Evolutionary conservation across 108 stramenopile genomes (phyloP).

Genomic region (Cyclotella cryptica): DNA sequence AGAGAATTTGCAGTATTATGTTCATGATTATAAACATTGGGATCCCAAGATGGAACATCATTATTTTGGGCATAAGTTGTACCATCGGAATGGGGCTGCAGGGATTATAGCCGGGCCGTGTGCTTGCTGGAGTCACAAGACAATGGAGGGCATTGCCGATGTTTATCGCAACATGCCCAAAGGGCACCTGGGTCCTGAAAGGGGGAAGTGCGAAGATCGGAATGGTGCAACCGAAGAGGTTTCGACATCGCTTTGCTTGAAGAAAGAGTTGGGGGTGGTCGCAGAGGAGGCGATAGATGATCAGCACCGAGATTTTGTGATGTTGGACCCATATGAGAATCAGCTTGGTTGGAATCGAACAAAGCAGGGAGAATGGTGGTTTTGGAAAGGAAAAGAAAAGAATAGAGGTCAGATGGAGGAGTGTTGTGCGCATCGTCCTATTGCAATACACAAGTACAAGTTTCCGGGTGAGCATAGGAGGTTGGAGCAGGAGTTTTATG

Average conservation of each 20-base stretch:
- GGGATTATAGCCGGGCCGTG: conserved; percentile 26
- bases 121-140: conserved; percentile 46
- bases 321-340: conserved; percentile 28
- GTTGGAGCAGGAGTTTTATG: conserved; percentile 45
- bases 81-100: conserved; percentile 12
- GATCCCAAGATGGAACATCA: conserved; percentile 35
- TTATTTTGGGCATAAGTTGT: conserved; percentile 48
- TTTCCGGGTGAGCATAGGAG: neutral
- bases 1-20: conserved; percentile 40
- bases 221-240: conserved; percentile 40
- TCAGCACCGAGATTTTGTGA: conserved; percentile 23
- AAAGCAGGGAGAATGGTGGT: conserved; percentile 55
- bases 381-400: conserved; percentile 40
- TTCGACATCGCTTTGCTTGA: conserved; percentile 30
- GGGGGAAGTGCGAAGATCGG: conserved; percentile 41
- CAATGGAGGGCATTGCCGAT: conserved; percentile 29
- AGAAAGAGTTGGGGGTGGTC: conserved; percentile 10
- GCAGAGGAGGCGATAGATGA: conserved; percentile 32
- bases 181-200: conserved; percentile 16
- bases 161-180: conserved; percentile 44
- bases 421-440: conserved; percentile 37
- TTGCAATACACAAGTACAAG: conserved; percentile 50
- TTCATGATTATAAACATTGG: conserved; percentile 31
- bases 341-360: conserved; percentile 38
- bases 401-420: conserved; percentile 47